These are phyloP conservation scores for Globisporangium radiosum DNA, from an alignment of 352 stramenopile species.

Conservation along the genomic window DNA sequence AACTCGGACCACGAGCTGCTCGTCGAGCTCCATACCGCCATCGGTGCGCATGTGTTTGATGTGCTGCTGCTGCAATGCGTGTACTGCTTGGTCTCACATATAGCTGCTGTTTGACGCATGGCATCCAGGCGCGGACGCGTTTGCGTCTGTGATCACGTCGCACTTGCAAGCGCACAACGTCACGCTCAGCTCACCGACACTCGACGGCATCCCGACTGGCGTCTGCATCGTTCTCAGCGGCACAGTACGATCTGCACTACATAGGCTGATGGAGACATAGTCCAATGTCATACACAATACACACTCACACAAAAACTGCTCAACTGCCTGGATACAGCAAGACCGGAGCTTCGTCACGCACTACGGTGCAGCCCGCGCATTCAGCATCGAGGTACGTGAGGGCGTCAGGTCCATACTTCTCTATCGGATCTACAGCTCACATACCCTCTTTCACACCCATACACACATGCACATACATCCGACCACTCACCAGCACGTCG, in stretches of 20 bases:
- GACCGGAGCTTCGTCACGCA: constrained; percentile 82
- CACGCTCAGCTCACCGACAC: constrained; percentile 31
- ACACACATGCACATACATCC: neutral
- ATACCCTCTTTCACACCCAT: neutral
- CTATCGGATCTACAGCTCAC: neutral
- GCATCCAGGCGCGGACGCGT: constrained; percentile 34
- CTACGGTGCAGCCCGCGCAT: constrained; percentile 61
- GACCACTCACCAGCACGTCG: constrained; percentile 37
- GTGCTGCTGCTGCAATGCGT: too few relatives aligned
- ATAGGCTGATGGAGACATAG: neutral
- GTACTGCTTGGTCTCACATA: neutral
- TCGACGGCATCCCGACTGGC: constrained; percentile 42
- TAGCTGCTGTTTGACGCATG: neutral
- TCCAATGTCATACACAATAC: neutral
- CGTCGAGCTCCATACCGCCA: constrained; percentile 53
- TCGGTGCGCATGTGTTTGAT: constrained; percentile 21
- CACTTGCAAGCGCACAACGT: constrained; percentile 36
- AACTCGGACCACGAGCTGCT: constrained; percentile 20
- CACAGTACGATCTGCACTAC: constrained; percentile 18
- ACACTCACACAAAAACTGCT: neutral
- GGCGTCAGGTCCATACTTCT: neutral
- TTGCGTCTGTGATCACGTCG: constrained; percentile 35
- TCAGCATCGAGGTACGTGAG: constrained; percentile 43
- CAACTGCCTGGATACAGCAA: constrained; percentile 19
- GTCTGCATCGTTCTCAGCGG: constrained; percentile 79